These are phyloP conservation scores for Xylariaceae sp. DNA, from an alignment of 2,329 filamentous ascomycete genomes.

Conservation along the genomic window DNA sequence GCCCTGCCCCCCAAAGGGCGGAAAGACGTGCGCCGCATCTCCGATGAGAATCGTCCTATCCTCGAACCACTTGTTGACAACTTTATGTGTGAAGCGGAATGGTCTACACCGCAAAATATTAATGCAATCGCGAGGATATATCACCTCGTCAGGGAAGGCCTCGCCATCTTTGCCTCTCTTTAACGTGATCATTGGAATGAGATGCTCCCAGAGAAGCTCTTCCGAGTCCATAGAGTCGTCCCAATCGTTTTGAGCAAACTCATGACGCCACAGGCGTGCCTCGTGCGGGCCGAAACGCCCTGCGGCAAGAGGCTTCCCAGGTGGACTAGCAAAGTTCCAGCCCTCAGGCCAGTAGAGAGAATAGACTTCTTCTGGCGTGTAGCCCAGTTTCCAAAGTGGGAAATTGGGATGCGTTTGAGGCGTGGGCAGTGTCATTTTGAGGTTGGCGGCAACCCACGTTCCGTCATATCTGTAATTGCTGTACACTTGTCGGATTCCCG, in stretches of 20 bases:
- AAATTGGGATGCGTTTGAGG: slow-evolving; percentile 44
- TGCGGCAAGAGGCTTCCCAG: slow-evolving; percentile 38
- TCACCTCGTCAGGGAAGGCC: slow-evolving; percentile 25
- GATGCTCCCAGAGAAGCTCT: slow-evolving; percentile 29
- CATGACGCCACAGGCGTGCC: slow-evolving; percentile 42
- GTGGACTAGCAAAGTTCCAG: slow-evolving; percentile 43
- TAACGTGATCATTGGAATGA: slow-evolving; percentile 29
- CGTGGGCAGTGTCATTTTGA: slow-evolving; percentile 40
- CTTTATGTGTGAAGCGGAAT: slow-evolving; percentile 41
- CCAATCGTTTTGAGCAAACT: slow-evolving; percentile 31
- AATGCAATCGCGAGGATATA: slow-evolving; percentile 44
- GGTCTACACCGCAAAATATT: slow-evolving; percentile 41
- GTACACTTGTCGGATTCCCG: slow-evolving; percentile 35
- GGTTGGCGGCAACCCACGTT: slow-evolving; percentile 47
- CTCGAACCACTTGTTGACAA: slow-evolving; percentile 44
- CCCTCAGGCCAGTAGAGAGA: slow-evolving; percentile 43
- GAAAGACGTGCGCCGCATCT: slow-evolving; percentile 50
- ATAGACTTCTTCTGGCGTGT: slow-evolving; percentile 43
- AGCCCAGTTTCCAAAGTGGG: slow-evolving; percentile 44
- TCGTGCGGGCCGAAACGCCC: slow-evolving; percentile 40
- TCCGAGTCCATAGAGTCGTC: slow-evolving; percentile 29
- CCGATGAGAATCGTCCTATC: slow-evolving; percentile 41
- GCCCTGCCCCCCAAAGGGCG: slow-evolving; percentile 41
- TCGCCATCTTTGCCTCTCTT: slow-evolving; percentile 25
- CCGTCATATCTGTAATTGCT: slow-evolving; percentile 33